A percentile compares a stretch with the other conserved stretches of the same genome.
These are phyloP conservation scores for Stipa capillata DNA, from an alignment of 176 grass and related monocot genomes.

Conservation along the genomic window DNA sequence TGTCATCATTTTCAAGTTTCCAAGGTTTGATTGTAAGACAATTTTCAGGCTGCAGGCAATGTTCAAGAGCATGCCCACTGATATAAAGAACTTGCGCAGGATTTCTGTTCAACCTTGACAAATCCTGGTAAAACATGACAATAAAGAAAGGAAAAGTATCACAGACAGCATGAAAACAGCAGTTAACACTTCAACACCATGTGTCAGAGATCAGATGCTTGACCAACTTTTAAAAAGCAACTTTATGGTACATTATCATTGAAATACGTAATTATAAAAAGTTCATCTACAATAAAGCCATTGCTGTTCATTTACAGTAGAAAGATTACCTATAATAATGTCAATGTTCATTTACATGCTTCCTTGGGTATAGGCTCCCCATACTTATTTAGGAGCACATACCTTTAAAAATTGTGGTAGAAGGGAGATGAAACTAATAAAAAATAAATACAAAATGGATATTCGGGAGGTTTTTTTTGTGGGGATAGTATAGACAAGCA, in stretches of 20 bases:
- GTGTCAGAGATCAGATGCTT: background rate
- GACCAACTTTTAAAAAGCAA: too few relatives aligned
- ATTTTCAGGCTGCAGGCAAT: conserved; percentile 63
- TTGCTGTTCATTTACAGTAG: background rate
- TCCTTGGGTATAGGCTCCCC: background rate
- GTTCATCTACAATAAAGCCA: background rate
- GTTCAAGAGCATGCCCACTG: conserved; percentile 65
- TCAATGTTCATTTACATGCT: background rate
- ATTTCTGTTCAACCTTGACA: conserved; percentile 79
- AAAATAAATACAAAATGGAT: conserved; percentile 6
- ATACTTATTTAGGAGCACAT: background rate
- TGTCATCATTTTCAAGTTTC: conserved; percentile 71
- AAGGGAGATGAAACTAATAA: background rate
- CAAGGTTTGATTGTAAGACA: conserved; percentile 53
- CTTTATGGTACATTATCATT: background rate
- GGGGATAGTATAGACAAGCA: background rate
- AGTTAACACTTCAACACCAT: background rate
- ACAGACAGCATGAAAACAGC: background rate
- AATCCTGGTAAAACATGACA: conserved; percentile 45
- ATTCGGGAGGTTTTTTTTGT: too few relatives aligned
- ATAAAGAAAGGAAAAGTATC: conserved; percentile 2
- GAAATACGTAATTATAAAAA: background rate
- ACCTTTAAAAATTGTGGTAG: conserved; percentile 1
- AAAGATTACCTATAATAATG: background rate
- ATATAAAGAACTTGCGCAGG: conserved; percentile 58